Percentiles rank a stretch among this genome's conserved stretches.
phyloP scores from a whole-genome alignment of 1,139 yeast genomes.

The Saccharomycopsis crataegensis region DNA sequence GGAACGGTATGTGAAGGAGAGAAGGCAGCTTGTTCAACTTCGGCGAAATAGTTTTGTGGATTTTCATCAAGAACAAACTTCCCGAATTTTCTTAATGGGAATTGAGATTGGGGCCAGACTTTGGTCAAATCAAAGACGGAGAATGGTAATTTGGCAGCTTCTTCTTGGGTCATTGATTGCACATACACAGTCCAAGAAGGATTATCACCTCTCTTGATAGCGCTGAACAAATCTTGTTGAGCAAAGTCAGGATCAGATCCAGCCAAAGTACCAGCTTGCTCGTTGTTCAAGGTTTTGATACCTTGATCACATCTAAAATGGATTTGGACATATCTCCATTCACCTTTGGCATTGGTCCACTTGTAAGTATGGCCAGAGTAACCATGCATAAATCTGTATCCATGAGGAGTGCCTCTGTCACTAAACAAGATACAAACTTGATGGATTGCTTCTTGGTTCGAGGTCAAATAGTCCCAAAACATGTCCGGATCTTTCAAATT shows the following conservation, averaged over 20 bases:
- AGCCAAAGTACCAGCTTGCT: constrained; percentile 50
- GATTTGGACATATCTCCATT: constrained; percentile 59
- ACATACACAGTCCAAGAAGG: constrained; percentile 62
- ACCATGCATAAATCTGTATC: constrained; percentile 61
- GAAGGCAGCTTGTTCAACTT: constrained; percentile 54
- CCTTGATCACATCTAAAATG: constrained; percentile 59
- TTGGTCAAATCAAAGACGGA: constrained; percentile 65
- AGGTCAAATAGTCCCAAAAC: constrained; percentile 64
- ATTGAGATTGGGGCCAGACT: constrained; percentile 52
- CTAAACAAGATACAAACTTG: constrained; percentile 57
- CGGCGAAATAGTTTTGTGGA: constrained; percentile 50
- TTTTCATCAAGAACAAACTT: constrained; percentile 46
- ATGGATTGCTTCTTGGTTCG: constrained; percentile 58
- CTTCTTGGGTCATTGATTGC: constrained; percentile 62
- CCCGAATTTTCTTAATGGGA: constrained; percentile 54
- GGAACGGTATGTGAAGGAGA: constrained; percentile 55
- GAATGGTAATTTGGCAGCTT: constrained; percentile 52
- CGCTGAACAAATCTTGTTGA: constrained; percentile 55
- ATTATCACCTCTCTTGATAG: constrained; percentile 49
- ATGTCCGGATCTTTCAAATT: constrained; percentile 70
- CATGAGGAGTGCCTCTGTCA: constrained; percentile 64
- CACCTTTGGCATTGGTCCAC: constrained; percentile 60
- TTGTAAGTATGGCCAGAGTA: constrained; percentile 69
- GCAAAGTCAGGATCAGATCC: constrained; percentile 62
- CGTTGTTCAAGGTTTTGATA: constrained; percentile 43